Conservation (phyloP, 2,329 filamentous ascomycete genomes). For the Arthrobotrys iridis region DNA sequence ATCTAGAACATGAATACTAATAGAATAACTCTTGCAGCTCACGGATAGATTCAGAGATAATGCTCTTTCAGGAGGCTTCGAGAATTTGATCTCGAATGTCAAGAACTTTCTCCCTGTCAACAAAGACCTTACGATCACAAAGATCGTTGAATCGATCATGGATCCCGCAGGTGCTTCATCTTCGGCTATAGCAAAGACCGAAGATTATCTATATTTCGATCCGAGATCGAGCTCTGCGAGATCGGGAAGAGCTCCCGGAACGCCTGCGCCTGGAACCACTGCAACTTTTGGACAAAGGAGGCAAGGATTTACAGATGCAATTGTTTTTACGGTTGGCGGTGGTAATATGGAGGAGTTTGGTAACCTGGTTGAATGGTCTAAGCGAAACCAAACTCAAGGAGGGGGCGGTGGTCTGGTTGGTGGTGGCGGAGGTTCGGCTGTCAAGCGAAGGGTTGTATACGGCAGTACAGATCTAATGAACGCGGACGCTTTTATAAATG, state of each 20-base stretch:
- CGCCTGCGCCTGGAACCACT: slow-evolving; percentile 65
- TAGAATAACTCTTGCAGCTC: slow-evolving; percentile 63
- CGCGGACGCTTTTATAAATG: slow-evolving; percentile 72
- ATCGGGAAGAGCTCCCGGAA: slow-evolving; percentile 65
- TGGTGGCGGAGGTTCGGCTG: slow-evolving; percentile 63
- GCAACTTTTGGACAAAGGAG: slow-evolving; percentile 90
- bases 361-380: slow-evolving; percentile 95
- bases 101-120: slow-evolving; percentile 98
- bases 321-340: slow-evolving; percentile 94
- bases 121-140: slow-evolving; percentile 93
- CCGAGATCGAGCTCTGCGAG: slow-evolving; percentile 91
- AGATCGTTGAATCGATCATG: slow-evolving; percentile 98
- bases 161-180: slow-evolving; percentile 89
- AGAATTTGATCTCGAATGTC: slow-evolving; percentile 91
- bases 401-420: slow-evolving; percentile 64
- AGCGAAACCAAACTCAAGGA: slow-evolving; percentile 71
- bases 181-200: slow-evolving; percentile 93
- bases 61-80: slow-evolving; percentile 82
- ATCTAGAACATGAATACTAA: not conserved
- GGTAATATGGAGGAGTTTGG: slow-evolving; percentile 99
- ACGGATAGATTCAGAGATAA: slow-evolving; percentile 95
- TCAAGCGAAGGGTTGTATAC: slow-evolving; percentile 86
- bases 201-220: slow-evolving; percentile 97
- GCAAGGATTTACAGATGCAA: slow-evolving; percentile 87
- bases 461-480: slow-evolving; percentile 87